Percentiles rank a stretch among this genome's conserved stretches.
Conservation (phyloP, 78 protist genomes). For the Polysphondylium violaceum region DNA sequence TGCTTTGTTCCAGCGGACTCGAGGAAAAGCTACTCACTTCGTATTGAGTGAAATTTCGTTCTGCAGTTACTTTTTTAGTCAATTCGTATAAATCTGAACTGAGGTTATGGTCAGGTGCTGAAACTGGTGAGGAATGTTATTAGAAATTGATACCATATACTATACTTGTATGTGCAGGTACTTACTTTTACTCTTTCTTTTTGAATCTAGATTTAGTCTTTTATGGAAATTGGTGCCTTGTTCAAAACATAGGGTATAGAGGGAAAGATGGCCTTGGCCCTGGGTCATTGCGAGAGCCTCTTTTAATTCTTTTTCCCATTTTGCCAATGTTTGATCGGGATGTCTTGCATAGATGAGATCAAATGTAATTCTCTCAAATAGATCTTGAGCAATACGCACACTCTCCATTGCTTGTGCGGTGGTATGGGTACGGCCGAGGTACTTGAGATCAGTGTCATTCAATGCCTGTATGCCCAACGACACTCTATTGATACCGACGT, state of each 20-base stretch:
- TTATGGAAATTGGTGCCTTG: conserved; percentile 64
- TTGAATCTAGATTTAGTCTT: too few species aligned
- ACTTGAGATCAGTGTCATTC: conserved; percentile 29
- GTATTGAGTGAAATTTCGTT: conserved; percentile 37
- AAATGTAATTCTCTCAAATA: conserved; percentile 57
- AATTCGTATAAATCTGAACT: conserved; percentile 26
- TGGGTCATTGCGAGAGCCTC: conserved; percentile 4
- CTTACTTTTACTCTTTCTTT: neutral
- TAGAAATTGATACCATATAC: too few species aligned
- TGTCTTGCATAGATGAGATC: conserved; percentile 77
- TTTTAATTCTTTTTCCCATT: conserved; percentile 57
- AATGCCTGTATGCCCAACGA: conserved; percentile 81
- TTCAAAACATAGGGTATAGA: conserved; percentile 66
- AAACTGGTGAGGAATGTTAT: too few species aligned
- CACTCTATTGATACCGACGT: conserved; percentile 50
- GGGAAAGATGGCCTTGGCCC: conserved; percentile 44
- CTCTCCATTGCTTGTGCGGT: conserved; percentile 11
- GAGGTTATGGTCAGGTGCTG: conserved; percentile 24
- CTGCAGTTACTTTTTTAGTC: neutral
- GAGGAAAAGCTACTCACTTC: conserved; percentile 56
- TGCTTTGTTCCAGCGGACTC: neutral
- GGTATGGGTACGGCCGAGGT: conserved; percentile 67
- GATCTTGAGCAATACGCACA: neutral
- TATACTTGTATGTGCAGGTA: neutral
- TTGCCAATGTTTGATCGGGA: neutral